Conservation (phyloP, 1,284 basidiomycete species). For the Papiliotrema fonsecae region DNA sequence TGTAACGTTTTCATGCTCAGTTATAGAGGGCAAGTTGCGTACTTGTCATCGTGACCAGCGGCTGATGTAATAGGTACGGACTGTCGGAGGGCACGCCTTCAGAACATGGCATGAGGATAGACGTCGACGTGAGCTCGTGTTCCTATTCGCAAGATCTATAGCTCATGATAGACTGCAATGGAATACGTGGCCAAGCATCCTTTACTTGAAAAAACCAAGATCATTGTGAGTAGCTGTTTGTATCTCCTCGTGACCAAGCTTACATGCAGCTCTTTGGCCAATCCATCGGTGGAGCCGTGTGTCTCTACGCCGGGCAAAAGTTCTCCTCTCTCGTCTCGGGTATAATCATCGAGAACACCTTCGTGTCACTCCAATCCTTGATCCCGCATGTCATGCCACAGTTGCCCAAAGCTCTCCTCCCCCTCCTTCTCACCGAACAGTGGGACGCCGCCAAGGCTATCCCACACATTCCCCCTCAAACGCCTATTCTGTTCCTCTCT, state of each 20-base stretch:
- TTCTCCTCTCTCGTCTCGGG: conserved; percentile 57
- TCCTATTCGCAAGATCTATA: conserved; percentile 2
- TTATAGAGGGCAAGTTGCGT: conserved; percentile 35
- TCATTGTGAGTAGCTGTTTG: conserved; percentile 51
- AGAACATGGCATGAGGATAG: conserved; percentile 74
- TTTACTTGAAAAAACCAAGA: conserved; percentile 60
- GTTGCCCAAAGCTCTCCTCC: conserved; percentile 56
- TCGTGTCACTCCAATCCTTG: conserved; percentile 71
- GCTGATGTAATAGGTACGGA: conserved; percentile 58
- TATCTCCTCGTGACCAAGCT: background rate
- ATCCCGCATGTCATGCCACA: conserved; percentile 77
- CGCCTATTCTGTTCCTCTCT: conserved; percentile 79
- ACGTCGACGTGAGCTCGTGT: conserved; percentile 63
- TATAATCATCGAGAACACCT: conserved; percentile 86
- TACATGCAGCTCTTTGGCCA: conserved; percentile 68
- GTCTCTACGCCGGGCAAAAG: conserved; percentile 76
- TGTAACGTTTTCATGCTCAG: conserved; percentile 48
- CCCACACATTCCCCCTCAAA: conserved; percentile 61
- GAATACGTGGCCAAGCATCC: conserved; percentile 71
- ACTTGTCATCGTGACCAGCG: background rate
- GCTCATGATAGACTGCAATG: conserved; percentile 53
- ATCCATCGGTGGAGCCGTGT: conserved; percentile 92
- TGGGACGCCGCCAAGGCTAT: conserved; percentile 80
- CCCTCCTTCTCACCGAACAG: conserved; percentile 54
- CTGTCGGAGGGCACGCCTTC: conserved; percentile 74